Evolutionary conservation across 371 early-diverging fungal genomes (phyloP), one percentile per base, ranked within the genome.

Genomic region (Apophysomyces sp.): DNA sequence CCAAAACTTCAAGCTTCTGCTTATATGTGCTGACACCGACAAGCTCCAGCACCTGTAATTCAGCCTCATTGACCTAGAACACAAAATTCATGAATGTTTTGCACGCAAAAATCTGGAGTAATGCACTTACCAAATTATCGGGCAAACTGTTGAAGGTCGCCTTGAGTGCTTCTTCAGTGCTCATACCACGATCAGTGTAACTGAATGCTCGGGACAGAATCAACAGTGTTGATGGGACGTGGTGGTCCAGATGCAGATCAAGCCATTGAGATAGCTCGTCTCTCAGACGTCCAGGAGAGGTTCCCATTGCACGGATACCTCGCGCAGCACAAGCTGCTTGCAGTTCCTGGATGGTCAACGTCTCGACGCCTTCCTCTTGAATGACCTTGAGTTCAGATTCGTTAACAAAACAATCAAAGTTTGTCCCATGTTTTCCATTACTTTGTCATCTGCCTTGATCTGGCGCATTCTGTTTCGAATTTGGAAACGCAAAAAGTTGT

Each of bases 101-200:
- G 9, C 34, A n/a, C 5, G 15, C 55, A 60, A 30, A 11, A 30
- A 28, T 9, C 24, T 13, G n/a, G 28, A 7, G 55, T 57, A 7
- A 30, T n/a, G n/a, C n/a, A 12, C 58, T 39, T 71, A 95, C 88
- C 60, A 96, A 81, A 63, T 91, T 91, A 59, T 96, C 92, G 4
- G 98, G 98, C 67, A 98, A 82, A 55, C 93, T 89, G 39, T 91
- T 89, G 44, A 98, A 86, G 0, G 98, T 94, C n/a, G 94, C 95
- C 71, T 93, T 94, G 63, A 98, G 81, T 0, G 95, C 96, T 60
- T 95, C 97, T 63, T 79, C 67, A 52, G 86, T 76, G n/a, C 78
- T 71, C 39, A 87, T 83, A 18, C 79, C 74, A 39, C 80, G 79
- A 63, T 93, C 93, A 7, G 89, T 84, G 54, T 92, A 92, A 13